A percentile compares a stretch with the other conserved stretches of the same genome.
phyloP scores from a whole-genome alignment of 352 stramenopile species.

The Saprolegnia parasitica region DNA sequence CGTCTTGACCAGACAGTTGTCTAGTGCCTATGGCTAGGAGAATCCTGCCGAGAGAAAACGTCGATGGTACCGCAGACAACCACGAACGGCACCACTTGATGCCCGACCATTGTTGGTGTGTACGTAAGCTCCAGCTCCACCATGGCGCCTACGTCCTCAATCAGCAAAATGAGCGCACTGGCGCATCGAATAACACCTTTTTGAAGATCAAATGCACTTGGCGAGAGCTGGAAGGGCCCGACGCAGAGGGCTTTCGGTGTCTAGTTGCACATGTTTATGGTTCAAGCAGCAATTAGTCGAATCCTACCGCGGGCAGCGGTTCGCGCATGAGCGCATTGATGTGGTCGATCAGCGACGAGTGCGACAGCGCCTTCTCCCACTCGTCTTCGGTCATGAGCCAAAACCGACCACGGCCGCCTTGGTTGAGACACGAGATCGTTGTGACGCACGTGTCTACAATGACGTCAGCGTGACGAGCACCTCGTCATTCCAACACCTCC shows the following conservation, averaged over 20 bases:
- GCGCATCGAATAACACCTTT: constrained; percentile 5
- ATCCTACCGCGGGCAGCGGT: not conserved
- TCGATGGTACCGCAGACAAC: constrained; percentile 47
- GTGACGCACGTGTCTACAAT: constrained; percentile 36
- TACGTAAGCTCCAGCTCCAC: constrained; percentile 52
- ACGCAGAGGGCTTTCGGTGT: constrained; percentile 25
- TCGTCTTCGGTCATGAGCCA: constrained; percentile 61
- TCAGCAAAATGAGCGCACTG: not conserved
- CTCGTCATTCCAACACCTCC: constrained; percentile 29
- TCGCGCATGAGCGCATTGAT: constrained; percentile 12
- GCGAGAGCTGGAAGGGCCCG: constrained; percentile 53
- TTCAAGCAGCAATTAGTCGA: not conserved
- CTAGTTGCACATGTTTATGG: not conserved
- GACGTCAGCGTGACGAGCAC: not conserved
- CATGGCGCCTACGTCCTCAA: constrained; percentile 33
- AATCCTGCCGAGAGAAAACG: not conserved
- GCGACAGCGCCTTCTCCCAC: constrained; percentile 42
- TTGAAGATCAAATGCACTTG: constrained; percentile 48
- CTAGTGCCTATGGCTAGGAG: constrained; percentile 10
- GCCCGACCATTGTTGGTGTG: constrained; percentile 47
- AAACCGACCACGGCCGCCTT: constrained; percentile 55
- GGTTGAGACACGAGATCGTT: constrained; percentile 49
- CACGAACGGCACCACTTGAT: constrained; percentile 58
- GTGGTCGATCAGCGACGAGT: constrained; percentile 22
- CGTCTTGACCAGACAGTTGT: constrained; percentile 73